Evolutionary conservation across 2,329 filamentous ascomycete species (phyloP), one percentile per base, ranked within the genome.

Genomic region (Fusarium aywerte): DNA sequence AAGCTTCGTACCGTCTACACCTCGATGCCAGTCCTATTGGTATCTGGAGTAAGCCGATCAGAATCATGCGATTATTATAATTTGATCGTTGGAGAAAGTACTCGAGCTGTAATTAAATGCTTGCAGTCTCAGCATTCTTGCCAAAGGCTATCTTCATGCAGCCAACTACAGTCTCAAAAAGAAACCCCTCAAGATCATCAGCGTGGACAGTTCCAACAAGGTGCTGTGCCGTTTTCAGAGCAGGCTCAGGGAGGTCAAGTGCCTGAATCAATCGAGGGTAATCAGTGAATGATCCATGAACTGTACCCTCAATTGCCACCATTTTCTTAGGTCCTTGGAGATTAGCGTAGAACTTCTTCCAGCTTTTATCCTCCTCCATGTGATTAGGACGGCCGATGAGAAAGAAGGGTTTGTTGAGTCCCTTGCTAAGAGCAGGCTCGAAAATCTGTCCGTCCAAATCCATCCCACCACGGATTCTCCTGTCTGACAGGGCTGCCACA

Each of bases 11-110:
- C 87, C 84, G 48, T 84, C 80, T 7, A 75, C 76, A 38, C 80
- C 82, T 18, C 79, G 74, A 61, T 81, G 82, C 83, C 84, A 86
- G 27, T 77, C 67, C 75, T 81, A n/a, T 78, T 7, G 75, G 57
- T 9, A 38, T 66, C 12, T 81, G 62, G 16, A 72, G 36, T 43
- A 70, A 69, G 69, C 78, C 84, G 1, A 66, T 69, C 56, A 66
- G 23, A 70, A 75, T 11, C 77, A 78, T 1, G 78, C 77, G 1
- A 74, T 67, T 5, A 73, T 27, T 10, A 72, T 72, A 38, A 80
- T 80, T 0, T 81, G 81, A 51, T 84, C 82, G 71, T 5, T 82
- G 78, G 13, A 79, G 78, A 43, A 82, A n/a, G n/a, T n/a, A n/a
- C n/a, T 81, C 11, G 82, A 73, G n/a, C n/a, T n/a, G 45, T 84